These are phyloP conservation scores for Marchantia paleacea DNA, from an alignment of 225 moss, liverwort and hornwort species.

Conservation along the genomic window DNA sequence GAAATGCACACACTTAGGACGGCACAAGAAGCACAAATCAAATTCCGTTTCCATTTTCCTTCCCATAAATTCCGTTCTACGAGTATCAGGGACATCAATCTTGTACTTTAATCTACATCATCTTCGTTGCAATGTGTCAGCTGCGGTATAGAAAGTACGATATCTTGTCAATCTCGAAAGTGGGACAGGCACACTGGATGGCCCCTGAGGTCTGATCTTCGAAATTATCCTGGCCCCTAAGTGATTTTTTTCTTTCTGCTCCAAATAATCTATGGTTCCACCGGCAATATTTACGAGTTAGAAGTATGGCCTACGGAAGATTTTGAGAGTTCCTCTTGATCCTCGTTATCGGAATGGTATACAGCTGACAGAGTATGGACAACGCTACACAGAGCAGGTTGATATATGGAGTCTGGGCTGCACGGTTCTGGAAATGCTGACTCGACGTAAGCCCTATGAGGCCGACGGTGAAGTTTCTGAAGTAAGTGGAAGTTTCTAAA, in stretches of 20 bases:
- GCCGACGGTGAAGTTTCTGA: background rate
- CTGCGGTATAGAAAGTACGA: background rate
- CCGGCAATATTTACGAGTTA: background rate
- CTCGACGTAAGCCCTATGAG: background rate
- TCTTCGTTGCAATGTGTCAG: background rate
- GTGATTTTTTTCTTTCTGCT: background rate
- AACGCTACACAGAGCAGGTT: background rate
- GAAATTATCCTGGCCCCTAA: background rate
- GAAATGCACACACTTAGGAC: background rate
- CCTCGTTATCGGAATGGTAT: background rate
- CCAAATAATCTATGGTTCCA: background rate
- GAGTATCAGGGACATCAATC: background rate
- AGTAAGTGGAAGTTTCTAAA: background rate
- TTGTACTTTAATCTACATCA: background rate
- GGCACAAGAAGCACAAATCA: background rate
- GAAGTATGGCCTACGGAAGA: background rate
- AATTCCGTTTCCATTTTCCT: too few relatives aligned
- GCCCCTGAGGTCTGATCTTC: conserved; percentile 1
- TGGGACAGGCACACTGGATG: background rate
- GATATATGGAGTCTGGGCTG: conserved; percentile 13
- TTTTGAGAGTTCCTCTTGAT: background rate
- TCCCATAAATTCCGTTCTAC: background rate
- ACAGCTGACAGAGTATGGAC: background rate
- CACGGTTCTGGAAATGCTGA: conserved; percentile 6
- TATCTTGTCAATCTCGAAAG: background rate